Conservation (phyloP, 2,329 filamentous ascomycete species). For the Colletotrichum acutatum region DNA sequence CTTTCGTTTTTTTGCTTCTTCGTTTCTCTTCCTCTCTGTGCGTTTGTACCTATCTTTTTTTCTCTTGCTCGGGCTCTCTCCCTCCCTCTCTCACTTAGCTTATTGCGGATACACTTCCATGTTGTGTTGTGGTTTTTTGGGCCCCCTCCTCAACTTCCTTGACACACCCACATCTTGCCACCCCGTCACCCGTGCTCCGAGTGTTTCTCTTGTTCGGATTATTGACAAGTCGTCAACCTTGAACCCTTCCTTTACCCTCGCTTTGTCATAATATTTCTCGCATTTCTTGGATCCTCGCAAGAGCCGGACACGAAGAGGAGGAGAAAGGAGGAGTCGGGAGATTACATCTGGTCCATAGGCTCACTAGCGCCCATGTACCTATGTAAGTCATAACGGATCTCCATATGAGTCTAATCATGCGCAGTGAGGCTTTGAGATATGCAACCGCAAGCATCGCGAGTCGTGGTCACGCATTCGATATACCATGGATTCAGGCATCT, state of each 20-base stretch:
- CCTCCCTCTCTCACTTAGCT: neutral
- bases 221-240: slow-evolving; percentile 22
- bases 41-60: neutral
- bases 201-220: neutral
- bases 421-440: slow-evolving; percentile 28
- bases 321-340: slow-evolving; percentile 25
- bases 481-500: slow-evolving; percentile 12
- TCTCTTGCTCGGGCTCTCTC: neutral
- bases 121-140: neutral
- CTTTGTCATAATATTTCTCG: neutral
- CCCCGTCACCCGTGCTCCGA: neutral
- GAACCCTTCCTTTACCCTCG: slow-evolving; percentile 20
- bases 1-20: neutral
- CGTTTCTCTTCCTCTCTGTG: neutral
- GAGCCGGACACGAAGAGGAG: slow-evolving; percentile 10
- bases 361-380: slow-evolving; percentile 26
- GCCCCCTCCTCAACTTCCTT: neutral
- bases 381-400: slow-evolving; percentile 36
- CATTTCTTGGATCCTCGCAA: neutral
- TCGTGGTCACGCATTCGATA: slow-evolving; percentile 28
- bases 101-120: neutral
- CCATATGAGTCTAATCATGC: slow-evolving; percentile 34
- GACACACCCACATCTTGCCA: neutral
- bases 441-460: slow-evolving; percentile 33
- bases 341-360: slow-evolving; percentile 28